phyloP scores from a whole-genome alignment of 177 flowering plant species.

The Vitis hybrid region DNA sequence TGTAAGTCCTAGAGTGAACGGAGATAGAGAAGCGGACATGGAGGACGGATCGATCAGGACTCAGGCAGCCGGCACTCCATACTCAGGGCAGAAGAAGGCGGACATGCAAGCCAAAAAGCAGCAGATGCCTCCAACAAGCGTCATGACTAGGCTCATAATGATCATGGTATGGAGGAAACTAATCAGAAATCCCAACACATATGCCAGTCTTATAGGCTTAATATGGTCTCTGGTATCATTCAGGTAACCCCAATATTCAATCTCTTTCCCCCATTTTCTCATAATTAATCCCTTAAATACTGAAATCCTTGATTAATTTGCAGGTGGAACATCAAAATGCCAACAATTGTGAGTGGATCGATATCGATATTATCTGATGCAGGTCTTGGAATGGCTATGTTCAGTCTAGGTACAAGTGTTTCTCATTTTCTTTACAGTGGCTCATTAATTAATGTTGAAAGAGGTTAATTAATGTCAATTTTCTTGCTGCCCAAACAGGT shows the following conservation, averaged over 20 bases:
- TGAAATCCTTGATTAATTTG: neutral
- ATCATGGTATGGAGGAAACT: conserved; percentile 67
- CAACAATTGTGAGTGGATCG: conserved; percentile 44
- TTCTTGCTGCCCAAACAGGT: conserved; percentile 21
- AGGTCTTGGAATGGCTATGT: conserved; percentile 67
- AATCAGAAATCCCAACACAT: conserved; percentile 56
- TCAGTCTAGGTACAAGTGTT: conserved; percentile 46
- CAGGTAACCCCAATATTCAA: conserved; percentile 22
- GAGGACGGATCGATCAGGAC: conserved; percentile 25
- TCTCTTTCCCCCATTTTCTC: neutral
- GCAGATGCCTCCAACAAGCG: conserved; percentile 58
- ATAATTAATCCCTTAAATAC: neutral
- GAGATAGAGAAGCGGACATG: conserved; percentile 16
- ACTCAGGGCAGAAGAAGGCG: conserved; percentile 12
- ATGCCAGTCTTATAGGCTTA: conserved; percentile 44
- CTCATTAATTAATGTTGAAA: neutral
- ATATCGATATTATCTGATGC: conserved; percentile 54
- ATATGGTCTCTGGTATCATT: conserved; percentile 51
- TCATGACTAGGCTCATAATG: conserved; percentile 54
- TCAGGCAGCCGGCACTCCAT: conserved; percentile 23
- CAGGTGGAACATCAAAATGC: conserved; percentile 59
- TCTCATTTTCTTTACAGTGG: too few species aligned
- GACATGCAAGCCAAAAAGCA: conserved; percentile 25
- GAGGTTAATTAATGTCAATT: neutral
- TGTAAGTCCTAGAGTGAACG: conserved; percentile 20